phyloP scores from a whole-genome alignment of 2,329 filamentous ascomycete genomes.

The Epichloe elymi region DNA sequence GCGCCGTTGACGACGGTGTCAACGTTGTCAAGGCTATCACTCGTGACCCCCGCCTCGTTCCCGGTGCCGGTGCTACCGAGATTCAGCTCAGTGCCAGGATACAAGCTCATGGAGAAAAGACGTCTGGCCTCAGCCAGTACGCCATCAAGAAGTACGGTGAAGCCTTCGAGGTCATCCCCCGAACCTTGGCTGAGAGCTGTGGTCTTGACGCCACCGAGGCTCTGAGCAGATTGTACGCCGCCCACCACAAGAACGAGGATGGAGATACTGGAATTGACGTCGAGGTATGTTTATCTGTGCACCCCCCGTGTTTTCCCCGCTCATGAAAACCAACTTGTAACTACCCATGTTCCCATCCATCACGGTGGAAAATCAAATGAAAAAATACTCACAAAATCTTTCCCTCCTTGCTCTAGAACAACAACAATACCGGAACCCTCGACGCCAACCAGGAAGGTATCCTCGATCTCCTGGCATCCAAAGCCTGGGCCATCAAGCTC shows the following conservation, averaged over 20 bases:
- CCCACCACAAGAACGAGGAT: slow-evolving; percentile 76
- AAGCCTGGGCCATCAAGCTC: slow-evolving; percentile 94
- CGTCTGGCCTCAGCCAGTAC: slow-evolving; percentile 84
- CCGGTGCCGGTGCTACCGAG: slow-evolving; percentile 88
- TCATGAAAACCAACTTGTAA: no score
- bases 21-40: slow-evolving; percentile 99
- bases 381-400: slow-evolving; percentile 4
- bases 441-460: slow-evolving; percentile 84
- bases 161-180: slow-evolving; percentile 92
- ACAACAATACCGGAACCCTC: slow-evolving; percentile 65
- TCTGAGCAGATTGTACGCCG: slow-evolving; percentile 80
- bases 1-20: slow-evolving; percentile 93
- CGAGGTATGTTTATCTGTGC: slow-evolving; percentile 39
- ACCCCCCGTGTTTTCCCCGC: neutral
- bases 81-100: slow-evolving; percentile 88
- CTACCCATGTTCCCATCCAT: neutral
- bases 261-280: slow-evolving; percentile 93
- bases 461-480: slow-evolving; percentile 79
- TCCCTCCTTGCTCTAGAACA: slow-evolving; percentile 37
- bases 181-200: slow-evolving; percentile 86
- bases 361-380: neutral
- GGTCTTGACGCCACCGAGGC: slow-evolving; percentile 97
- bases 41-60: slow-evolving; percentile 78
- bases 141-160: slow-evolving; percentile 96
- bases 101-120: slow-evolving; percentile 81